These are phyloP conservation scores for Cyclotella choctawhatcheeana DNA, from an alignment of 108 stramenopile genomes.

Conservation along the genomic window DNA sequence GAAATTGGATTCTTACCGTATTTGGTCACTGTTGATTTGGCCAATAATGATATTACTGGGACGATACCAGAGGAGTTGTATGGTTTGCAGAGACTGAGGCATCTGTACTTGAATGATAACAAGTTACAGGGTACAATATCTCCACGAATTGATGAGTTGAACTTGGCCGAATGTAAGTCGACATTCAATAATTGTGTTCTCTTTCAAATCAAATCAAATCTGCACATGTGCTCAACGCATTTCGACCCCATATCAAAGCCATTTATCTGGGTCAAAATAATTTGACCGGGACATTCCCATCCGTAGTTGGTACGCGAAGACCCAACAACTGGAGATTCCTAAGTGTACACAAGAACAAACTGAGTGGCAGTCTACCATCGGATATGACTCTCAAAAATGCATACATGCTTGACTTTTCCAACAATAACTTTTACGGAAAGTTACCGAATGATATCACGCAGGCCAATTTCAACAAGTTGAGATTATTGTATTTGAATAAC, in stretches of 20 bases:
- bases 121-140: conserved; percentile 46
- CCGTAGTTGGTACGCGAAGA: conserved; percentile 33
- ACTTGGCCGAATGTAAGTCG: conserved; percentile 33
- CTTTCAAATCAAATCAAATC: neutral
- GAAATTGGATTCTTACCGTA: conserved; percentile 57
- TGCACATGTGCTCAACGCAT: neutral
- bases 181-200: neutral
- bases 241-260: neutral
- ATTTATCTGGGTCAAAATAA: conserved; percentile 54
- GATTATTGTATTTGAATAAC: conserved; percentile 70
- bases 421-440: conserved; percentile 42
- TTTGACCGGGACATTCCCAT: conserved; percentile 39
- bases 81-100: conserved; percentile 34
- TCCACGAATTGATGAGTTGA: conserved; percentile 28
- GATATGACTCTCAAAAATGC: conserved; percentile 36
- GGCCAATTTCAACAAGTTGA: conserved; percentile 51
- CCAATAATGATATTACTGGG: conserved; percentile 73
- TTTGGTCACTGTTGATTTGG: conserved; percentile 61
- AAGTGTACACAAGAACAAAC: conserved; percentile 66
- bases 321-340: conserved; percentile 47
- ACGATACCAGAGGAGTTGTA: conserved; percentile 65
- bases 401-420: conserved; percentile 48
- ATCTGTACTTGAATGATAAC: conserved; percentile 58
- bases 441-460: conserved; percentile 56
- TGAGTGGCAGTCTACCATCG: conserved; percentile 67